These are phyloP conservation scores for Camellia sinensis DNA, from an alignment of 148 eudicot genomes.

Conservation along the genomic window DNA sequence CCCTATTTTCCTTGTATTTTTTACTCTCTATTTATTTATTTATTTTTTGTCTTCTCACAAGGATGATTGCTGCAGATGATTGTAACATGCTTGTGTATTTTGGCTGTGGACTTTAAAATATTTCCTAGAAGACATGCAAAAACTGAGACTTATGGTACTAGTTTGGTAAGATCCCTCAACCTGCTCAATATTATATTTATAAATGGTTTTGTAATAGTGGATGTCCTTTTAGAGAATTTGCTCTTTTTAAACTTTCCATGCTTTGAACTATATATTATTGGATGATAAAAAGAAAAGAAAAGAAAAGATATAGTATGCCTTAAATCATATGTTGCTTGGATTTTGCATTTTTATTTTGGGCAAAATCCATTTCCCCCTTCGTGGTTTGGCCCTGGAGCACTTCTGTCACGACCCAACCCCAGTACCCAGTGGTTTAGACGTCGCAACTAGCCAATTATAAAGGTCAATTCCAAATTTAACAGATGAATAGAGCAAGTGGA, in stretches of 20 bases:
- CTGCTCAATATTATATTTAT: neutral
- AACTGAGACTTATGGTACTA: conserved; percentile 91
- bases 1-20: conserved; percentile 16
- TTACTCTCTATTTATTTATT: conserved; percentile 9
- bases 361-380: no score
- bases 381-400: no score
- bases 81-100: conserved; percentile 72
- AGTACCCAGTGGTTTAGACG: no score
- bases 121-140: conserved; percentile 92
- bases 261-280: neutral
- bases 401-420: no score
- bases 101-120: conserved; percentile 92
- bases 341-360: neutral
- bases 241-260: neutral
- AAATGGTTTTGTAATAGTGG: neutral
- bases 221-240: neutral
- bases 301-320: neutral
- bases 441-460: no score
- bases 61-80: conserved; percentile 72
- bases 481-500: no score
- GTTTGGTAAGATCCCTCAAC: conserved; percentile 61
- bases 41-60: conserved; percentile 22
- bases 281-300: neutral
- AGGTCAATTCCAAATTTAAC: no score
- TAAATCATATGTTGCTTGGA: neutral